Evolutionary conservation across 1,139 yeast species (phyloP).

Genomic region (Diutina mesorugosa): DNA sequence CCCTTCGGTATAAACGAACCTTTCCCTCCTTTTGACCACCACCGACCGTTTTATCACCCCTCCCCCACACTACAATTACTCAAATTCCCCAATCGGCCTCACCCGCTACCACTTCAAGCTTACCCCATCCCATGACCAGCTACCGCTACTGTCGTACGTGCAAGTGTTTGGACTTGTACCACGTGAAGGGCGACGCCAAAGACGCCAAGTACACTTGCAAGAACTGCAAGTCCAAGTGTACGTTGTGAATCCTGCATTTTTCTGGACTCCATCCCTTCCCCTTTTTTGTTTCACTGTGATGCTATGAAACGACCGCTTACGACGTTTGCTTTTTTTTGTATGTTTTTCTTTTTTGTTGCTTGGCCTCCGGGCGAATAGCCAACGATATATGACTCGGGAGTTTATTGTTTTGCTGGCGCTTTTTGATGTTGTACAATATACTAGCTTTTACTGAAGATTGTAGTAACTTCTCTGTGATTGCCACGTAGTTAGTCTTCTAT

Average conservation of each 20-base stretch:
- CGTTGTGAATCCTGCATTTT: background rate
- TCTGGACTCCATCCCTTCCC: background rate
- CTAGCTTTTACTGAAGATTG: background rate
- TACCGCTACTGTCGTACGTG: constrained; percentile 1
- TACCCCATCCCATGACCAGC: background rate
- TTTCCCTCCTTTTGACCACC: background rate
- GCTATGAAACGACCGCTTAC: background rate
- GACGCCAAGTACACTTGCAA: constrained; percentile 1
- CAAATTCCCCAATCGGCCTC: too few relatives aligned
- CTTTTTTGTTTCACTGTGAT: background rate
- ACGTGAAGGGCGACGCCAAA: background rate
- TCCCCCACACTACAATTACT: background rate
- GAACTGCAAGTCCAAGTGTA: constrained; percentile 1
- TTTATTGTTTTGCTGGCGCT: background rate
- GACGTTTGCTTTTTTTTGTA: background rate
- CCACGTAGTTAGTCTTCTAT: too few relatives aligned
- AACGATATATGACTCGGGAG: background rate
- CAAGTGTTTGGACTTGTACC: constrained; percentile 1
- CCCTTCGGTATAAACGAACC: background rate
- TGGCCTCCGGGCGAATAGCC: background rate
- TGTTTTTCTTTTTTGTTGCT: background rate
- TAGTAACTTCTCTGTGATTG: too few relatives aligned
- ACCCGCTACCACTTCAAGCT: too few relatives aligned
- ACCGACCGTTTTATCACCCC: background rate
- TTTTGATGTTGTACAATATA: background rate